Percentiles rank a stretch among this genome's conserved stretches.
Evolutionary conservation across 257 asterid species (phyloP).

Genomic region (Solanum paucissectum): DNA sequence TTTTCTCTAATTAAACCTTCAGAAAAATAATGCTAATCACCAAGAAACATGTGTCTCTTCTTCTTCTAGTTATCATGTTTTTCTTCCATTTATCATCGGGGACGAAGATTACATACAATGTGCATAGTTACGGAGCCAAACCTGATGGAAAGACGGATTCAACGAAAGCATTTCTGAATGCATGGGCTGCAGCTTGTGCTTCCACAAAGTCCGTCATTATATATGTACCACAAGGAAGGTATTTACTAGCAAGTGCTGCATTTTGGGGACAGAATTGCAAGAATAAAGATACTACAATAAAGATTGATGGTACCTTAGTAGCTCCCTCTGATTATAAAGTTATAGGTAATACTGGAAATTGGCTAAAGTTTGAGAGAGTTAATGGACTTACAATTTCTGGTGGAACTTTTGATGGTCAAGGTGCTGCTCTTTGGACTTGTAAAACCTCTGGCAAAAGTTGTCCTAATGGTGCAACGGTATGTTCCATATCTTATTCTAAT

Average conservation of each 20-base stretch:
- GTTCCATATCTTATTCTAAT: neutral
- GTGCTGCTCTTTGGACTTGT: conserved; percentile 5
- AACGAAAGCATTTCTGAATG: neutral
- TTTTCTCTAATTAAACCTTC: neutral
- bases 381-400: conserved; percentile 1
- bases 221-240: conserved; percentile 9
- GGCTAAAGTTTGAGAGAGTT: conserved; percentile 7
- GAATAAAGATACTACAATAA: neutral
- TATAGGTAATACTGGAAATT: conserved; percentile 1
- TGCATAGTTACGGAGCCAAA: conserved; percentile 2
- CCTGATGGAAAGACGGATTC: conserved; percentile 1
- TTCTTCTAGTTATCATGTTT: neutral
- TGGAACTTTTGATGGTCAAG: conserved; percentile 11
- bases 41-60: neutral
- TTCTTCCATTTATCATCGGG: neutral
- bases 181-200: conserved; percentile 11
- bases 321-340: conserved; percentile 6
- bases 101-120: neutral
- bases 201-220: conserved; percentile 1
- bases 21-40: neutral
- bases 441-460: conserved; percentile 5
- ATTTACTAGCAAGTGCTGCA: neutral
- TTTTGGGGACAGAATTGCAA: conserved; percentile 4
- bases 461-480: conserved; percentile 7
- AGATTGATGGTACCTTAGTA: conserved; percentile 6